These are phyloP conservation scores for Penicillium cinerascens DNA, from an alignment of 495 filamentous ascomycete species.

Conservation along the genomic window DNA sequence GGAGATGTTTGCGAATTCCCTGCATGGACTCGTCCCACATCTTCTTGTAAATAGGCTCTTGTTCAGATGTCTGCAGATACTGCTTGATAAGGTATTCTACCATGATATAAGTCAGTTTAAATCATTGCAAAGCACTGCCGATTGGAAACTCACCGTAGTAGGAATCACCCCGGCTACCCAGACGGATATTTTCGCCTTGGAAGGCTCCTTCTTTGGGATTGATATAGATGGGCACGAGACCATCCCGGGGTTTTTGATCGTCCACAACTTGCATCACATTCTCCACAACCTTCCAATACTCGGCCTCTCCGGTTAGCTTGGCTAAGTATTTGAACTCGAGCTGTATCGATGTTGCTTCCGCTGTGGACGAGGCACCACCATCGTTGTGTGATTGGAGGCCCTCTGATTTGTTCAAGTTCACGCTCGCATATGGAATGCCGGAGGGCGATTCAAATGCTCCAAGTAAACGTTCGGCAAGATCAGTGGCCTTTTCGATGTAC, in stretches of 20 bases:
- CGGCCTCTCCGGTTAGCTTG: conserved; percentile 85
- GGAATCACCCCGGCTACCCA: conserved; percentile 90
- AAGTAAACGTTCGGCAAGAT: conserved; percentile 81
- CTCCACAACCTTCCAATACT: conserved; percentile 88
- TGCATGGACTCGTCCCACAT: conserved; percentile 87
- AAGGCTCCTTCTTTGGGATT: conserved; percentile 76
- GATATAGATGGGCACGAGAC: conserved; percentile 88
- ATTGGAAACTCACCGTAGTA: conserved; percentile 66
- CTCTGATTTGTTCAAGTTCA: conserved; percentile 73
- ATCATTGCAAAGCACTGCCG: neutral
- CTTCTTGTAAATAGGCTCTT: conserved; percentile 81
- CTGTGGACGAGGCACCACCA: conserved; percentile 86
- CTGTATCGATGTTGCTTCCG: conserved; percentile 88
- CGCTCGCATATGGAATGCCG: conserved; percentile 84
- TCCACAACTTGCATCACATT: conserved; percentile 89
- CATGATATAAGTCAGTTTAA: neutral
- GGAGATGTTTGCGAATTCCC: conserved; percentile 85
- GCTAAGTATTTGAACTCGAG: conserved; percentile 97
- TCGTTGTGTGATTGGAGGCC: conserved; percentile 79
- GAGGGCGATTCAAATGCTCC: conserved; percentile 83
- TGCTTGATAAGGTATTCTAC: conserved; percentile 94
- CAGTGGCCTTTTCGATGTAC: conserved; percentile 92
- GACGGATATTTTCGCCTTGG: conserved; percentile 75
- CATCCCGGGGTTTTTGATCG: conserved; percentile 69
- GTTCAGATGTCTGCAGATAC: conserved; percentile 83